phyloP scores from a whole-genome alignment of 345 rosid genomes.

The Viola odorata region DNA sequence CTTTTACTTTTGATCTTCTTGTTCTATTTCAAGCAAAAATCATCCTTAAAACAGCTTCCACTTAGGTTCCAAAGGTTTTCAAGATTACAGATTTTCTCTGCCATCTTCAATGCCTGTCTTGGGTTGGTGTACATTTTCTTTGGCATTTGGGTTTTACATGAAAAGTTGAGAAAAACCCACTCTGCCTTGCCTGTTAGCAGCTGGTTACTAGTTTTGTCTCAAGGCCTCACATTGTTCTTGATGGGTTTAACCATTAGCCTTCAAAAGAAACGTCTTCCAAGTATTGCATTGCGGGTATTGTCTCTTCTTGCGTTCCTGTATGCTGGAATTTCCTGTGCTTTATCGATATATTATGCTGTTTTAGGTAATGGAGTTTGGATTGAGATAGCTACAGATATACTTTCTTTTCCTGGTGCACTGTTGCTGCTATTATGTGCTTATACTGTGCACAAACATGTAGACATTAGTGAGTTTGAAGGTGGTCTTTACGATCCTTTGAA shows the following conservation, averaged over 20 bases:
- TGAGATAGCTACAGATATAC: slow-evolving; percentile 39
- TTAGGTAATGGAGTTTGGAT: slow-evolving; percentile 16
- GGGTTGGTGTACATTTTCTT: slow-evolving; percentile 52
- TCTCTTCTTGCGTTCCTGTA: slow-evolving; percentile 50
- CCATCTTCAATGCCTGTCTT: slow-evolving; percentile 47
- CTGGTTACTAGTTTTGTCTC: slow-evolving; percentile 50
- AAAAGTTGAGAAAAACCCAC: slow-evolving; percentile 34
- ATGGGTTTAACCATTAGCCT: slow-evolving; percentile 47
- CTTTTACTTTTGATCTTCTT: slow-evolving; percentile 46
- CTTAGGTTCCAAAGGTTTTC: slow-evolving; percentile 25
- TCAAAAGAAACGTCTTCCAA: slow-evolving; percentile 29
- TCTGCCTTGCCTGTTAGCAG: slow-evolving; percentile 38
- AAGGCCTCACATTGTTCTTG: slow-evolving; percentile 61
- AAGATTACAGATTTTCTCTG: slow-evolving; percentile 42
- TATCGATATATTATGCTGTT: slow-evolving; percentile 36
- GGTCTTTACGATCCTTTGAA: slow-evolving; percentile 55
- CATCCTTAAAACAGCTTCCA: slow-evolving; percentile 27
- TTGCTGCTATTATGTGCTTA: slow-evolving; percentile 49
- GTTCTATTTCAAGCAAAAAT: slow-evolving; percentile 39
- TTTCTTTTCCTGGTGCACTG: slow-evolving; percentile 55
- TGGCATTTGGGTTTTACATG: slow-evolving; percentile 55
- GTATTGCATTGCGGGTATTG: slow-evolving; percentile 34
- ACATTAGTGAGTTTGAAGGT: slow-evolving; percentile 20
- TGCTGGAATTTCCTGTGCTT: slow-evolving; percentile 35
- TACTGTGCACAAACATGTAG: slow-evolving; percentile 29